Evolutionary conservation across 176 grass and related monocot genomes (phyloP).

Genomic region (Melocanna baccifera): DNA sequence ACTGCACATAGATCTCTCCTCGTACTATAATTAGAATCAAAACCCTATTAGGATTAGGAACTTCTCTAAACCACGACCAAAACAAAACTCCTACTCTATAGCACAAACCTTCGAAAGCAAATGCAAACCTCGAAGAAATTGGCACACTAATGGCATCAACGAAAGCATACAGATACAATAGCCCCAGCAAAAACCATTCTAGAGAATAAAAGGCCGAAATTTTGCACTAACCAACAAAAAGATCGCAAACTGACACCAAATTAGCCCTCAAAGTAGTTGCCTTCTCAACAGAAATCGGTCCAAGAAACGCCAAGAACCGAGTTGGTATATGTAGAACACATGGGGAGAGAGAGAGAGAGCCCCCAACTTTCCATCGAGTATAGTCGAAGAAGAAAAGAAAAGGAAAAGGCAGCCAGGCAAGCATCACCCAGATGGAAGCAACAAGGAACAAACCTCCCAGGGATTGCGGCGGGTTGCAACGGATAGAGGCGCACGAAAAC

Average conservation of each 20-base stretch:
- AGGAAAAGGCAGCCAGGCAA: not conserved
- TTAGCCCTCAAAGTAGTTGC: not conserved
- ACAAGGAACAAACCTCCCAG: conserved; percentile 15
- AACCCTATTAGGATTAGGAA: conserved; percentile 1
- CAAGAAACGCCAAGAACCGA: not conserved
- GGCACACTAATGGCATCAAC: not conserved
- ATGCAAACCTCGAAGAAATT: conserved; percentile 5
- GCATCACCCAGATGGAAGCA: not conserved
- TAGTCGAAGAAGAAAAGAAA: not conserved
- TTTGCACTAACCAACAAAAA: not conserved
- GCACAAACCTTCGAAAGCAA: not conserved
- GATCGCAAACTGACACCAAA: not conserved
- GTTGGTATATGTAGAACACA: not conserved
- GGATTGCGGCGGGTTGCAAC: not conserved
- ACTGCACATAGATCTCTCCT: conserved; percentile 25
- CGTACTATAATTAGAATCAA: not conserved
- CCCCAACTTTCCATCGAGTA: not conserved
- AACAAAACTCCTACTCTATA: not conserved
- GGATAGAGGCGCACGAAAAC: not conserved
- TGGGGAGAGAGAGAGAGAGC: not conserved
- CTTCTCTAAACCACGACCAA: not conserved
- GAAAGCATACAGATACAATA: not conserved
- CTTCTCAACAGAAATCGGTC: not conserved
- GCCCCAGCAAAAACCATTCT: not conserved
- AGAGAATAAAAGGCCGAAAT: not conserved